Evolutionary conservation across 2,329 filamentous ascomycete genomes (phyloP).

Genomic region (Colletotrichum truncatum): DNA sequence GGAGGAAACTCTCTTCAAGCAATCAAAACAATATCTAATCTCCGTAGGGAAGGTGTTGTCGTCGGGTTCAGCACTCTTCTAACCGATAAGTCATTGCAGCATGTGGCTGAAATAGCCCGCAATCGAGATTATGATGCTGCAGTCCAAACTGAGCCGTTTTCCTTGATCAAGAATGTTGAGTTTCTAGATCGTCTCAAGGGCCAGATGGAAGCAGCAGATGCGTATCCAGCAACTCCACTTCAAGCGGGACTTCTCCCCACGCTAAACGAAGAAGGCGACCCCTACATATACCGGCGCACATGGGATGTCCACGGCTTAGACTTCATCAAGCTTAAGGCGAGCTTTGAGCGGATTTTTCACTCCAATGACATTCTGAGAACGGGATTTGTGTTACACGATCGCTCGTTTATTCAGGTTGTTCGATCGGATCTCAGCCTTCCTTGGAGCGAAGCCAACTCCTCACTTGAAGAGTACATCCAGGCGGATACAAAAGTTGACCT

Average conservation of each 20-base stretch:
- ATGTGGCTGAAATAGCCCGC: not conserved
- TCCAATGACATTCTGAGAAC: slow-evolving; percentile 31
- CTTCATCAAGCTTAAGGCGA: slow-evolving; percentile 4
- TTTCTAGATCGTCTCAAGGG: not conserved
- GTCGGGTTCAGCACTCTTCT: not conserved
- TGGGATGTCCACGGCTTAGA: slow-evolving; percentile 30
- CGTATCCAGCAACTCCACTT: slow-evolving; percentile 35
- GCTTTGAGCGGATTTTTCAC: slow-evolving; percentile 28
- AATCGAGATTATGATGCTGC: not conserved
- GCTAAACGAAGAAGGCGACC: not conserved
- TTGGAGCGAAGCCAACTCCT: not conserved
- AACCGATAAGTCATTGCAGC: not conserved
- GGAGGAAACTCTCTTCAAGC: slow-evolving; percentile 33
- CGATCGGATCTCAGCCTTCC: not conserved
- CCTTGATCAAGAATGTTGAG: not conserved
- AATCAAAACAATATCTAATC: slow-evolving; percentile 23
- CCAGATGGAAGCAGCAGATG: slow-evolving; percentile 24
- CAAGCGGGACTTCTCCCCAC: slow-evolving; percentile 34
- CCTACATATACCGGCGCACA: slow-evolving; percentile 31
- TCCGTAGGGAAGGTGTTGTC: not conserved
- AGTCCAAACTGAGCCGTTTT: slow-evolving; percentile 19
- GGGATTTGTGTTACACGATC: slow-evolving; percentile 20
- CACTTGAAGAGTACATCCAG: not conserved
- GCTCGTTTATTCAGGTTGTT: not conserved
- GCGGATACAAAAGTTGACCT: not conserved